Evolutionary conservation across 176 grass and related monocot species (phyloP).

Genomic region (Hordeum vulgare): DNA sequence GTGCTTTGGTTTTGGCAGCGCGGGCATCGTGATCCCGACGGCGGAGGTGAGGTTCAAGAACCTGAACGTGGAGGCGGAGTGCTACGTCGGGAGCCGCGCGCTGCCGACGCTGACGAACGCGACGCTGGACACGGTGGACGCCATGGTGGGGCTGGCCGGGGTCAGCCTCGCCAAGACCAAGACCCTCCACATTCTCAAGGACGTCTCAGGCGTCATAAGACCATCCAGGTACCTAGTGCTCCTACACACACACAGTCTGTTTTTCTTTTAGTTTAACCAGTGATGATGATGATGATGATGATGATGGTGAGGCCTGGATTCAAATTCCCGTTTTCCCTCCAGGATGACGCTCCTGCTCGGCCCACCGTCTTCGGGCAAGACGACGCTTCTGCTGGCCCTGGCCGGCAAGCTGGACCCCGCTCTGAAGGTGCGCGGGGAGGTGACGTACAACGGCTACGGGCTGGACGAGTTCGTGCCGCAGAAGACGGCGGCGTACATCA

Average conservation of each 20-base stretch:
- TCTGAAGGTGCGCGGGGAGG: slow-evolving; percentile 46
- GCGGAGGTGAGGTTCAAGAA: slow-evolving; percentile 64
- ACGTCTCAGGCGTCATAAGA: slow-evolving; percentile 53
- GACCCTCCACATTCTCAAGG: slow-evolving; percentile 56
- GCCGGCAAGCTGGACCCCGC: slow-evolving; percentile 70
- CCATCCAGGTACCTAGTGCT: slow-evolving; percentile 33
- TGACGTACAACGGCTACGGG: slow-evolving; percentile 67
- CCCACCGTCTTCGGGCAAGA: slow-evolving; percentile 82
- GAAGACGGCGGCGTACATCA: slow-evolving; percentile 81
- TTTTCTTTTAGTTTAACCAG: too few relatives aligned
- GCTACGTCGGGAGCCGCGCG: slow-evolving; percentile 59
- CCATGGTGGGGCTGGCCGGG: slow-evolving; percentile 34
- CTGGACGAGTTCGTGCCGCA: slow-evolving; percentile 76
- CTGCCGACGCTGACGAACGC: slow-evolving; percentile 74
- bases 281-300: too few relatives aligned
- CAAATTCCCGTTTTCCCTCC: background rate
- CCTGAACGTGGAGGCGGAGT: slow-evolving; percentile 61
- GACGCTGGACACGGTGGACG: slow-evolving; percentile 43
- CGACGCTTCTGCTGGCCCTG: slow-evolving; percentile 62
- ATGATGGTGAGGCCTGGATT: background rate
- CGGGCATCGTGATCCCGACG: slow-evolving; percentile 65
- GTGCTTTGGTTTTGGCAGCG: slow-evolving; percentile 37
- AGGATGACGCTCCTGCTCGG: slow-evolving; percentile 86
- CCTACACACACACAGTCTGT: too few relatives aligned
- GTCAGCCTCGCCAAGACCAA: slow-evolving; percentile 45